Conservation (phyloP, 2,329 filamentous ascomycete genomes). For the Neocucurbitaria cava region DNA sequence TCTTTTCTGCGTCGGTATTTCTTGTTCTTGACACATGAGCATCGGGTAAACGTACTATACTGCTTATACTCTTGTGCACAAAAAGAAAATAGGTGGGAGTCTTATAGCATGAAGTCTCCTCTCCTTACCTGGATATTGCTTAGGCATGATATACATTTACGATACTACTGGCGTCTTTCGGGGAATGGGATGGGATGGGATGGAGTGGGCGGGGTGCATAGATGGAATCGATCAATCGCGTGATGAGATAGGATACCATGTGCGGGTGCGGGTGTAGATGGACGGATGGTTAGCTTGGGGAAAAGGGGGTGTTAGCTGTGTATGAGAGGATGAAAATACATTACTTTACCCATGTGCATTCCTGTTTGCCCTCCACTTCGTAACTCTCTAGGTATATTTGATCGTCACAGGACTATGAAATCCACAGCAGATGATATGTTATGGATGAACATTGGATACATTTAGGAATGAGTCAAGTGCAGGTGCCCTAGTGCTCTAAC, state of each 20-base stretch:
- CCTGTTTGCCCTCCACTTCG: too few relatives aligned
- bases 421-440: too few relatives aligned
- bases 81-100: not conserved
- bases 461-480: not conserved
- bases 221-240: not conserved
- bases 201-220: not conserved
- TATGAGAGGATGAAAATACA: not conserved
- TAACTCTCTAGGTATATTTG: too few relatives aligned
- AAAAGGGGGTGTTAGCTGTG: too few relatives aligned
- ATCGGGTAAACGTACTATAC: too few relatives aligned
- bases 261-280: not conserved
- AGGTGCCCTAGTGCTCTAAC: not conserved
- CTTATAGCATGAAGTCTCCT: not conserved
- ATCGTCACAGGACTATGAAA: too few relatives aligned
- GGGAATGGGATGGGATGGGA: too few relatives aligned
- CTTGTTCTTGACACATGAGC: not conserved
- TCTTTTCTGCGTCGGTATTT: not conserved
- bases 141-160: constrained; percentile 3
- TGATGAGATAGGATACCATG: not conserved
- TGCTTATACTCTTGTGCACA: not conserved
- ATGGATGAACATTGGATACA: too few relatives aligned
- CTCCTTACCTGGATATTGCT: not conserved
- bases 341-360: too few relatives aligned
- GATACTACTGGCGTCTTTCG: not conserved
- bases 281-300: not conserved